phyloP scores from a whole-genome alignment of 371 early-diverging fungal genomes.

The Cokeromyces recurvatus region DNA sequence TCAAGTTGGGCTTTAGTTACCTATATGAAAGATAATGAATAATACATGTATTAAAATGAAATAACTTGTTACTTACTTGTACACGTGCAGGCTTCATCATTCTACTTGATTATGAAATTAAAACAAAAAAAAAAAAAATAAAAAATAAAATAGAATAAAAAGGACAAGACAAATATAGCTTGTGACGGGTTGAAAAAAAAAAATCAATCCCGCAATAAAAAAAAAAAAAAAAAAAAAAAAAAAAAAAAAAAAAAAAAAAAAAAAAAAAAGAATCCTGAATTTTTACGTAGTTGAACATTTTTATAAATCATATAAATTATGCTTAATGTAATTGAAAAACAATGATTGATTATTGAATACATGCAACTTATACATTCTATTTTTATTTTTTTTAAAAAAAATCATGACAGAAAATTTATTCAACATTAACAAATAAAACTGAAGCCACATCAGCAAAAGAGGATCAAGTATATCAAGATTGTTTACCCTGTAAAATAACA shows the following conservation, averaged over 20 bases:
- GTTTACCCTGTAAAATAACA: constrained; percentile 38
- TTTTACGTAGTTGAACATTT: too few relatives aligned
- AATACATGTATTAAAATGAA: background rate
- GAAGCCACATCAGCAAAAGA: background rate
- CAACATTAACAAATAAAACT: background rate
- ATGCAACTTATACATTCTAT: too few relatives aligned
- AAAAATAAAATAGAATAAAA: too few relatives aligned
- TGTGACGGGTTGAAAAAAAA: too few relatives aligned
- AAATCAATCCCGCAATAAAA: too few relatives aligned
- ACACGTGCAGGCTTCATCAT: constrained; percentile 22
- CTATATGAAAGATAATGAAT: constrained; percentile 7
- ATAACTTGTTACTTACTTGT: constrained; percentile 13
- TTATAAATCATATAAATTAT: too few relatives aligned
- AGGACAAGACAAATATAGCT: too few relatives aligned
- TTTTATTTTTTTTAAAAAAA: background rate
- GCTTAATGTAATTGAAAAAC: constrained; percentile 1
- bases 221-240: too few relatives aligned
- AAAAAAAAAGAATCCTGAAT: too few relatives aligned
- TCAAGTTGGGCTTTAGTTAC: constrained; percentile 40
- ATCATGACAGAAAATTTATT: constrained; percentile 12
- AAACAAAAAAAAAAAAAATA: too few relatives aligned
- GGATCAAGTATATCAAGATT: constrained; percentile 27
- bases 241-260: too few relatives aligned
- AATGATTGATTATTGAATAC: background rate
- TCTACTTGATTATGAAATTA: too few relatives aligned